Evolutionary conservation across 2,329 filamentous ascomycete genomes (phyloP).

Genomic region (Fusarium tuaranense): DNA sequence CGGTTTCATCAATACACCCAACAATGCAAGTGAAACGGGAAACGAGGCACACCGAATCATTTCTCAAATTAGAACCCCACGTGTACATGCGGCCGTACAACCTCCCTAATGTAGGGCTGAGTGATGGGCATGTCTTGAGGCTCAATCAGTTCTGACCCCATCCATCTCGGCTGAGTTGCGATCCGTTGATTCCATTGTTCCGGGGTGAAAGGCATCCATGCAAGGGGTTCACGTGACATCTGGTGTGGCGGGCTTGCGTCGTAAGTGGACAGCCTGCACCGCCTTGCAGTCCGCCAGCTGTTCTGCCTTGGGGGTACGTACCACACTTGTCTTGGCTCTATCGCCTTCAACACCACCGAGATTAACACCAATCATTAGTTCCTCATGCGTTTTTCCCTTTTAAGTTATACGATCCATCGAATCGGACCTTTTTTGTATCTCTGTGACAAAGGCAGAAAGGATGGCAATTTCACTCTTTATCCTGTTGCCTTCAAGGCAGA

Average conservation of each 20-base stretch:
- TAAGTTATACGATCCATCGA: background rate
- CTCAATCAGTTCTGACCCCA: background rate
- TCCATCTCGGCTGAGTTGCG: background rate
- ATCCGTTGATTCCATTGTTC: background rate
- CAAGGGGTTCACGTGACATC: background rate
- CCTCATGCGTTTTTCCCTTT: background rate
- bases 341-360: background rate
- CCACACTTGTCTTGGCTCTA: background rate
- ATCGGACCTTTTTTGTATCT: constrained; percentile 4
- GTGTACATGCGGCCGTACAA: background rate
- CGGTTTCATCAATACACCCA: background rate
- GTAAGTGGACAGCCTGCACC: constrained; percentile 10
- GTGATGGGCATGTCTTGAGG: background rate
- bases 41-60: background rate
- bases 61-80: constrained; percentile 4
- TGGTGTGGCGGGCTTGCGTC: background rate
- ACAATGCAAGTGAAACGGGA: background rate
- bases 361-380: background rate
- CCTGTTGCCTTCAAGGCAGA: constrained; percentile 13
- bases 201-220: background rate
- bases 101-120: background rate
- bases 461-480: background rate
- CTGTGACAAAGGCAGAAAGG: background rate
- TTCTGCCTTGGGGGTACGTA: constrained; percentile 17
- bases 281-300: constrained; percentile 19